phyloP scores from a whole-genome alignment of 306 rosid species.

The Boehmeria nivea region DNA sequence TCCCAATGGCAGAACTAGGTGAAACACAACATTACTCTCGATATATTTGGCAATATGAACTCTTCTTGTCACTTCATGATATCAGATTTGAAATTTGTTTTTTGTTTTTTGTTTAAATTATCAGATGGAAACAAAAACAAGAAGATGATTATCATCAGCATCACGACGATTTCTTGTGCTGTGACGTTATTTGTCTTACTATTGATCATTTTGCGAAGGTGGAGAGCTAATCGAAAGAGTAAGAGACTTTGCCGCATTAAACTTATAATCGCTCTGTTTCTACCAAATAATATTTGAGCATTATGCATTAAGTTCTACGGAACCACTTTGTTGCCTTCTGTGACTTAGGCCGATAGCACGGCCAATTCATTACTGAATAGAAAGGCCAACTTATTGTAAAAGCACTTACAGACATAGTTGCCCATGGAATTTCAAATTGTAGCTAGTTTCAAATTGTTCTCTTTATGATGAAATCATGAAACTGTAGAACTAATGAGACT shows the following conservation, averaged over 20 bases:
- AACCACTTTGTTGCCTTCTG: not conserved
- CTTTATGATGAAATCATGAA: too few species aligned
- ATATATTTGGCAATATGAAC: not conserved
- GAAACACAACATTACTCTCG: not conserved
- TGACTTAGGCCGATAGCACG: too few species aligned
- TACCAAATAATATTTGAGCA: too few species aligned
- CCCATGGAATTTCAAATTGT: too few species aligned
- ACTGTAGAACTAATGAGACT: too few species aligned
- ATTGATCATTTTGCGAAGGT: not conserved
- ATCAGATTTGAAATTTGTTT: not conserved
- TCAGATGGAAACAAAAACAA: not conserved
- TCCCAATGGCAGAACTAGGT: slow-evolving; percentile 38
- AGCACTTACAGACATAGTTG: too few species aligned
- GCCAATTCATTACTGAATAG: too few species aligned
- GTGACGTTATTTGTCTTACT: not conserved
- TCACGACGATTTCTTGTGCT: not conserved
- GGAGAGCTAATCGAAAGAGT: slow-evolving; percentile 14
- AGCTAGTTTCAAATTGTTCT: too few species aligned
- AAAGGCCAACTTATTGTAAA: too few species aligned
- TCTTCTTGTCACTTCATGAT: not conserved
- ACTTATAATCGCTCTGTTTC: too few species aligned
- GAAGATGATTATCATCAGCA: slow-evolving; percentile 12
- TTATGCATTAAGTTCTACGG: too few species aligned
- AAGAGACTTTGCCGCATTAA: too few species aligned
- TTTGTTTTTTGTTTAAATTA: not conserved